Evolutionary conservation across 495 filamentous ascomycete species (phyloP).

Genomic region (Neurospora terricola): DNA sequence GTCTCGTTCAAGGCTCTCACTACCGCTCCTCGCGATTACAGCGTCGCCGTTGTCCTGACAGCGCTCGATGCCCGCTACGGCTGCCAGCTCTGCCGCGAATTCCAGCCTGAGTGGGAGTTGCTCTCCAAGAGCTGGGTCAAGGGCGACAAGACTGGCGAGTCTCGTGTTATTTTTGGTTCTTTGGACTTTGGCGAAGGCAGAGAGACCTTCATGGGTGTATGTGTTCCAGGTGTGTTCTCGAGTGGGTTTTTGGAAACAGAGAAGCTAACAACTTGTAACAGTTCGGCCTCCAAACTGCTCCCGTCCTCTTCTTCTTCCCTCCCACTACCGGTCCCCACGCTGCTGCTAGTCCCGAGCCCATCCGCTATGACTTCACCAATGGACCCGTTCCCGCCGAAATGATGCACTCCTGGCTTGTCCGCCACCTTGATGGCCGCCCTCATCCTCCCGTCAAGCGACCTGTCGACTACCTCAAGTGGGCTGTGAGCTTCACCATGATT

Average conservation of each 20-base stretch:
- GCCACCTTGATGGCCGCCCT: slow-evolving; percentile 64
- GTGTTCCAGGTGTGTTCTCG: not conserved
- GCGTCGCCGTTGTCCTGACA: slow-evolving; percentile 73
- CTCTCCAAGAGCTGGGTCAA: slow-evolving; percentile 79
- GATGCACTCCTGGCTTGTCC: slow-evolving; percentile 66
- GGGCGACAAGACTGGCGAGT: slow-evolving; percentile 62
- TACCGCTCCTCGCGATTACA: slow-evolving; percentile 69
- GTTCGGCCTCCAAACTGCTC: slow-evolving; percentile 92
- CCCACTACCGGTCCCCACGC: slow-evolving; percentile 82
- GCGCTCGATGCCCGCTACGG: slow-evolving; percentile 78
- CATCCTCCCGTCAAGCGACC: slow-evolving; percentile 72
- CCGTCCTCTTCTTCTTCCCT: slow-evolving; percentile 78
- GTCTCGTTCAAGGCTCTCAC: slow-evolving; percentile 65
- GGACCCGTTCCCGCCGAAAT: slow-evolving; percentile 67
- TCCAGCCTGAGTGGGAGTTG: slow-evolving; percentile 91
- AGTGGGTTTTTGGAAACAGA: not conserved
- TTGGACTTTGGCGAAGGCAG: slow-evolving; percentile 84
- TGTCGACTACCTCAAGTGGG: slow-evolving; percentile 72
- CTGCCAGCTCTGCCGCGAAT: slow-evolving; percentile 78
- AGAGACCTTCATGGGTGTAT: slow-evolving; percentile 79
- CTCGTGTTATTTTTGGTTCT: slow-evolving; percentile 70
- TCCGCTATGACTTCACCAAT: slow-evolving; percentile 74
- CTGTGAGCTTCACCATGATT: slow-evolving; percentile 53
- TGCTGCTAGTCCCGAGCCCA: slow-evolving; percentile 54
- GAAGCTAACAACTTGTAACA: slow-evolving; percentile 22